Percentiles rank a stretch among this genome's conserved stretches.
phyloP scores from a whole-genome alignment of 495 filamentous ascomycete species.

The Thermothielavioides terrestris region DNA sequence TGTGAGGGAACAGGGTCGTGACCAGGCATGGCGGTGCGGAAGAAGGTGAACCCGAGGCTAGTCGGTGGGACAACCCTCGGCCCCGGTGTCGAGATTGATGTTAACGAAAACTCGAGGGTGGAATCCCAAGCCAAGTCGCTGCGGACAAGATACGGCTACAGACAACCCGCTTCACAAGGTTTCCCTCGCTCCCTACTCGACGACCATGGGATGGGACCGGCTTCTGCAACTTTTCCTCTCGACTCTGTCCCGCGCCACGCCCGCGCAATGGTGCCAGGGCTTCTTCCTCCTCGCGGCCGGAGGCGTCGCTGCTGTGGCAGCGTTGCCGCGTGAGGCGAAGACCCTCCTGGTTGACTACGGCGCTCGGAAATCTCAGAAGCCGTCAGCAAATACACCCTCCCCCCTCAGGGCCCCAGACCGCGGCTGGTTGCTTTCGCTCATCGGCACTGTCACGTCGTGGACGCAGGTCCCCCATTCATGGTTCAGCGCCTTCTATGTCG shows the following conservation, averaged over 20 bases:
- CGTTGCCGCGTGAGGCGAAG: constrained; percentile 31
- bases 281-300: constrained; percentile 38
- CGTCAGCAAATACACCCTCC: not conserved
- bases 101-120: no score
- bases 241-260: constrained; percentile 6
- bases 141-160: no score
- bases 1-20: not conserved
- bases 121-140: no score
- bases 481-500: constrained; percentile 80
- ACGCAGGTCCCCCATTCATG: constrained; percentile 71
- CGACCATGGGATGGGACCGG: not conserved
- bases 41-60: constrained; percentile 8
- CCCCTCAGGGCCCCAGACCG: not conserved
- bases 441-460: constrained; percentile 27
- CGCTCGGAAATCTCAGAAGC: constrained; percentile 25
- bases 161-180: not conserved
- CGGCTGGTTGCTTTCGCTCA: constrained; percentile 17
- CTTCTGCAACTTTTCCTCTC: not conserved
- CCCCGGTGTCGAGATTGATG: not conserved
- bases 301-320: constrained; percentile 30
- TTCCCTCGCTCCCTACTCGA: not conserved
- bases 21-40: constrained; percentile 5
- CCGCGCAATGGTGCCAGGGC: constrained; percentile 37
- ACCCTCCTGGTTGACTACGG: constrained; percentile 42
- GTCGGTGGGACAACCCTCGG: not conserved